These are phyloP conservation scores for Chaetomium sp. DNA, from an alignment of 2,329 filamentous ascomycete species.

Conservation along the genomic window DNA sequence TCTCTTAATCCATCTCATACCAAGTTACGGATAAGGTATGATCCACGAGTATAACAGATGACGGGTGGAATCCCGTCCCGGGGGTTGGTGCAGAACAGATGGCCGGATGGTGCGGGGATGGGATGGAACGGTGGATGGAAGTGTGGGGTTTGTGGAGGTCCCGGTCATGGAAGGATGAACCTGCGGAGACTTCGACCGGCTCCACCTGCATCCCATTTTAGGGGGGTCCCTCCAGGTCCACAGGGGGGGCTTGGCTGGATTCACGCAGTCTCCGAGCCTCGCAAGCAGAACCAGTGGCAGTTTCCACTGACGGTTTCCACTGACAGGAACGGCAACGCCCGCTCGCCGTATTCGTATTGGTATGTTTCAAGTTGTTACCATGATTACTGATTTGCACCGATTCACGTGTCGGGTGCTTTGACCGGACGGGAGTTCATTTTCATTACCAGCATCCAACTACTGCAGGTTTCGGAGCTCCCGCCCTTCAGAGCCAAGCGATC, in stretches of 20 bases:
- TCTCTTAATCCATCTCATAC: neutral
- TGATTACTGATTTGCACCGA: neutral
- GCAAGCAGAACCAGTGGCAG: neutral
- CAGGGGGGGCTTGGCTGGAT: neutral
- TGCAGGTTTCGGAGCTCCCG: neutral
- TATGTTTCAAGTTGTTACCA: neutral
- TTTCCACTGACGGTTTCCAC: neutral
- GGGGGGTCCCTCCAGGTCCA: neutral
- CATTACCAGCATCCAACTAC: neutral
- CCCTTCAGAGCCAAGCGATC: conserved; percentile 7
- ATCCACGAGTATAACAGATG: conserved; percentile 6
- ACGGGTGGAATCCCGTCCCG: conserved; percentile 8
- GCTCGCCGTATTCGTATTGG: neutral
- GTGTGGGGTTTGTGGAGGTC: conserved; percentile 17
- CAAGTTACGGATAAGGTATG: too few relatives aligned
- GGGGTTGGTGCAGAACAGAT: conserved; percentile 3
- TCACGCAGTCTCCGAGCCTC: neutral
- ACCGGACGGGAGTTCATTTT: neutral
- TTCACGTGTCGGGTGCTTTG: neutral
- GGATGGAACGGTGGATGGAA: conserved; percentile 5
- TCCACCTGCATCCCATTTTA: neutral
- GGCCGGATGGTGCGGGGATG: conserved; percentile 13
- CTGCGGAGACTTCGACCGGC: neutral
- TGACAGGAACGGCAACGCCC: neutral
- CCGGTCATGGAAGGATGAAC: neutral